Evolutionary conservation across 106 monocot genomes (phyloP).

Genomic region (Dendrobium catenatum): DNA sequence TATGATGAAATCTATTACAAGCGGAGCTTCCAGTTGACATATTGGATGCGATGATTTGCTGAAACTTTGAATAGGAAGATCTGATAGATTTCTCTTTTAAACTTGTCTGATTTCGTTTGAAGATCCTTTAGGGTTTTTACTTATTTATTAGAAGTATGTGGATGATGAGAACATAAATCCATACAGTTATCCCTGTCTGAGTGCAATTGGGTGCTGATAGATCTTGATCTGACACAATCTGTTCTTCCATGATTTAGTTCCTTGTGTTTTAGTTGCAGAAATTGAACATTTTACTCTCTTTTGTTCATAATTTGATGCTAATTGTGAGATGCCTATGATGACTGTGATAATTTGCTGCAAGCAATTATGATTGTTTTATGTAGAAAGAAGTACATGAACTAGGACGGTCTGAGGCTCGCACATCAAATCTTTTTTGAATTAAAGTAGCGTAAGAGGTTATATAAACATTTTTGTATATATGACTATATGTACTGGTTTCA

Average conservation of each 20-base stretch:
- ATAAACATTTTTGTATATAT: no score
- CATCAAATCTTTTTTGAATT: no score
- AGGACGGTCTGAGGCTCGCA: constrained; percentile 4
- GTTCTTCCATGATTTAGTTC: background rate
- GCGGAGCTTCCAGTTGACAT: constrained; percentile 2
- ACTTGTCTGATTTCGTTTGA: background rate
- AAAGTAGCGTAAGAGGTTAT: no score
- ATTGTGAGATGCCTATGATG: constrained; percentile 2
- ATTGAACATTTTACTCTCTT: background rate
- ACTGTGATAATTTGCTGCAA: background rate
- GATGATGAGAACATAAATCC: constrained; percentile 3
- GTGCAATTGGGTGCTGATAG: constrained; percentile 4
- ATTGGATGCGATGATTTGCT: constrained; percentile 1
- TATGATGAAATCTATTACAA: background rate
- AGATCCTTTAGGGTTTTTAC: background rate
- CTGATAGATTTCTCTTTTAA: constrained; percentile 4
- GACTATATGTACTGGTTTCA: no score
- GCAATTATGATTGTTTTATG: constrained; percentile 1
- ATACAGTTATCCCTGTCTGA: constrained; percentile 14
- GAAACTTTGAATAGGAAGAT: constrained; percentile 9
- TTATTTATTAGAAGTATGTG: background rate
- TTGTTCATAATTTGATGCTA: background rate
- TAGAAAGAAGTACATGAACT: constrained; percentile 1
- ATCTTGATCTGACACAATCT: constrained; percentile 3
- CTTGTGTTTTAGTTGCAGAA: background rate